Evolutionary conservation across 164 flowering plant species (phyloP).

Genomic region (Chloranthus sessilifolius): DNA sequence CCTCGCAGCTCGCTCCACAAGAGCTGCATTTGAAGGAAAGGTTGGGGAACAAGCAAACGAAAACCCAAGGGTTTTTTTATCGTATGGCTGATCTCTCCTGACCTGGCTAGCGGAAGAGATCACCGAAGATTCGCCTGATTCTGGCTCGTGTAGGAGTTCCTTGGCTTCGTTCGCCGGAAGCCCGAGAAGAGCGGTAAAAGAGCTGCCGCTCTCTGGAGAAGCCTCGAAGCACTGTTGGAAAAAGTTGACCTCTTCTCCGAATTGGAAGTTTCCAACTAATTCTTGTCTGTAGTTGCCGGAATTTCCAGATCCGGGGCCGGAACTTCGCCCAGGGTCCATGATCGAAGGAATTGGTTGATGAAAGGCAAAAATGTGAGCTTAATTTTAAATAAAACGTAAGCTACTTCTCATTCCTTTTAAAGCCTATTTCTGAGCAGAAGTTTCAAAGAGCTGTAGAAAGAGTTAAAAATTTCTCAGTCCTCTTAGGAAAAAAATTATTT

Average conservation of each 20-base stretch:
- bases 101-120: conserved; percentile 9
- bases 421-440: too few species aligned
- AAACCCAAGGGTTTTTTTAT: conserved; percentile 10
- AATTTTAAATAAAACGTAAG: background rate
- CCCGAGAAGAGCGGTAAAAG: conserved; percentile 83
- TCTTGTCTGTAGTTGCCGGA: conserved; percentile 1
- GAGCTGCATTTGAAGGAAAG: conserved; percentile 35
- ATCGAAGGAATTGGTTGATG: background rate
- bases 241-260: conserved; percentile 11
- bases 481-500: too few species aligned
- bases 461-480: too few species aligned
- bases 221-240: conserved; percentile 4
- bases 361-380: background rate
- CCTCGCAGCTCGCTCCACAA: conserved; percentile 51
- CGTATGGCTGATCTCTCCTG: conserved; percentile 1
- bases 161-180: conserved; percentile 64
- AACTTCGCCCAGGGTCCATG: conserved; percentile 1
- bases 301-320: conserved; percentile 10
- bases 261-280: conserved; percentile 5
- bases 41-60: conserved; percentile 20
- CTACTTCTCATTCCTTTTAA: background rate
- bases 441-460: too few species aligned
- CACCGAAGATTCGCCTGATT: conserved; percentile 12
- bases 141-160: conserved; percentile 57
- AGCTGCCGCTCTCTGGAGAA: conserved; percentile 37